Conservation (phyloP, 805 yeast species). For the Lipomyces yamadae region DNA sequence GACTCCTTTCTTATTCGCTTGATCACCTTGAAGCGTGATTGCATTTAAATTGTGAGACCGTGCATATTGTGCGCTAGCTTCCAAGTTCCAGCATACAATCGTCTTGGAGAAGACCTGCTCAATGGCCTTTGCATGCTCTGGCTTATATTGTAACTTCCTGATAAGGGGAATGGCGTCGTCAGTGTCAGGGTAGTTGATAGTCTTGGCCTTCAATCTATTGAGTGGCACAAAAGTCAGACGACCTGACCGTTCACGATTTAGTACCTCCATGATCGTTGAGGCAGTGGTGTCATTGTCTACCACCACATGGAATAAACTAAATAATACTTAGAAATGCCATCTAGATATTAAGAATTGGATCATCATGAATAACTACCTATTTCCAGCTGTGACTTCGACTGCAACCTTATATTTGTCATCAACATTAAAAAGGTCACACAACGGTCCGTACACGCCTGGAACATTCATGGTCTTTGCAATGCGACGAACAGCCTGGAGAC, state of each 20-base stretch:
- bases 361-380: conserved; percentile 36
- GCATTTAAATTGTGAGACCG: conserved; percentile 66
- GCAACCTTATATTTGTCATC: conserved; percentile 84
- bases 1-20: conserved; percentile 82
- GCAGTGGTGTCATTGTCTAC: conserved; percentile 90
- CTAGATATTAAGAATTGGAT: background rate
- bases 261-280: conserved; percentile 72
- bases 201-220: conserved; percentile 60
- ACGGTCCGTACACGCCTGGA: conserved; percentile 73
- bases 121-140: conserved; percentile 65
- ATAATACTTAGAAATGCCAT: background rate
- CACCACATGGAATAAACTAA: conserved; percentile 81
- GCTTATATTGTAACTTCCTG: conserved; percentile 68
- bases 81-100: conserved; percentile 73
- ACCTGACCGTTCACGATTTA: conserved; percentile 72
- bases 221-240: conserved; percentile 91
- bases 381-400: conserved; percentile 88
- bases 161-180: conserved; percentile 77
- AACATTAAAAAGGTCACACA: conserved; percentile 81
- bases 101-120: conserved; percentile 81
- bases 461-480: conserved; percentile 65
- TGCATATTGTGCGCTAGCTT: conserved; percentile 70
- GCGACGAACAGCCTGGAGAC: conserved; percentile 69
- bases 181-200: conserved; percentile 62
- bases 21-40: conserved; percentile 90